Percentiles rank a stretch among this genome's conserved stretches.
phyloP scores from a whole-genome alignment of 306 rosid genomes.

The Vachellia collinsii region DNA sequence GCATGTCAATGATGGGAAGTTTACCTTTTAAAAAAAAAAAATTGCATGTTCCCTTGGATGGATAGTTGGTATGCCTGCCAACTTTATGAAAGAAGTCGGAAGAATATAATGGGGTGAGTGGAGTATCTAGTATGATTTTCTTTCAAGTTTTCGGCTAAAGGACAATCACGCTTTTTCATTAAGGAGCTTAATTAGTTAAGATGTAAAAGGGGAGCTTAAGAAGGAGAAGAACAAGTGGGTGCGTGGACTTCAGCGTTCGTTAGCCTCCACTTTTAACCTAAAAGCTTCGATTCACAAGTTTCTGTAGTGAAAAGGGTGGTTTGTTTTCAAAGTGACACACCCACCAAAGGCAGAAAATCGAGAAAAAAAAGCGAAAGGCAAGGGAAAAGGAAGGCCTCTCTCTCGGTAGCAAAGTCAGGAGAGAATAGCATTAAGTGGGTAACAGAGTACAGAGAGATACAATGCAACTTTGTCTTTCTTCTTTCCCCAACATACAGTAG shows the following conservation, averaged over 20 bases:
- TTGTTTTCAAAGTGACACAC: constrained; percentile 46
- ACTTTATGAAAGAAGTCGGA: constrained; percentile 49
- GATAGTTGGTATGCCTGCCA: constrained; percentile 45
- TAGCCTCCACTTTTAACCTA: constrained; percentile 77
- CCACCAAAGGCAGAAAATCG: constrained; percentile 39
- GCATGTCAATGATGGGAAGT: constrained; percentile 55
- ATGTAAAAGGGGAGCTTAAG: constrained; percentile 33
- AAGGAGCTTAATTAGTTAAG: constrained; percentile 29
- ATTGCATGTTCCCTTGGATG: constrained; percentile 48
- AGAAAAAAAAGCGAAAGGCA: constrained; percentile 26
- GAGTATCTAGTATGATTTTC: constrained; percentile 41
- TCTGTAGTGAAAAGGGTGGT: constrained; percentile 51
- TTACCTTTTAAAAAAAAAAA: background rate
- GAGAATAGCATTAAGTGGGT: constrained; percentile 44
- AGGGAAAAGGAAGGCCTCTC: constrained; percentile 40
- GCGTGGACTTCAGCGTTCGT: constrained; percentile 91
- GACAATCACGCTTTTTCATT: constrained; percentile 36
- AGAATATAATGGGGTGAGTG: constrained; percentile 33
- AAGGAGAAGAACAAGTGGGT: constrained; percentile 48
- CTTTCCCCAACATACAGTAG: constrained; percentile 63
- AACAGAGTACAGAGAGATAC: constrained; percentile 60
- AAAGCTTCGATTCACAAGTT: constrained; percentile 59
- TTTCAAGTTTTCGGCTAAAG: constrained; percentile 34
- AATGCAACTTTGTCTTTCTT: constrained; percentile 66
- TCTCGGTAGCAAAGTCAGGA: constrained; percentile 57